Percentiles rank a stretch among this genome's conserved stretches.
phyloP scores from a whole-genome alignment of 768 basidiomycete genomes.

The Lentinula guzmanii region DNA sequence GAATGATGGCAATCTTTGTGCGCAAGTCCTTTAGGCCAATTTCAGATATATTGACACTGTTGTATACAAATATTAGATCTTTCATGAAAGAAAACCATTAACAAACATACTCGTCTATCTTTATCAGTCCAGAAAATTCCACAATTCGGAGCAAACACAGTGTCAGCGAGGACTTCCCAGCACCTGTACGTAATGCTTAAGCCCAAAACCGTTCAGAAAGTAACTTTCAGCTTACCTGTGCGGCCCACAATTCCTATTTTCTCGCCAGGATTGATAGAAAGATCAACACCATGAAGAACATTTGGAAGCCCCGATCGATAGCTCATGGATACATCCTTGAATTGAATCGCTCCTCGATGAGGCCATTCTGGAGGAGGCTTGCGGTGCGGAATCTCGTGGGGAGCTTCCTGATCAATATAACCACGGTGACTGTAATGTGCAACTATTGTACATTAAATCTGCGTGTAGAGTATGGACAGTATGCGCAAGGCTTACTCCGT shows the following conservation, averaged over 20 bases:
- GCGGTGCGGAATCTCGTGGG: conserved; percentile 49
- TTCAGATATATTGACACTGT: conserved; percentile 57
- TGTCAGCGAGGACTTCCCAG: conserved; percentile 59
- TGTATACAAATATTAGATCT: conserved; percentile 9
- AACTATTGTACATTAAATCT: conserved; percentile 24
- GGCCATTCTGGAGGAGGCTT: conserved; percentile 66
- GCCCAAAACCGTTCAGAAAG: not conserved
- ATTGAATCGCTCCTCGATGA: conserved; percentile 47
- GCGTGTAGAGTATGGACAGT: not conserved
- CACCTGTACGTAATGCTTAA: conserved; percentile 26
- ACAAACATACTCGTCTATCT: conserved; percentile 49
- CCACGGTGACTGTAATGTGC: conserved; percentile 48
- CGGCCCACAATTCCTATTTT: conserved; percentile 76
- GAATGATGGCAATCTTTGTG: conserved; percentile 56
- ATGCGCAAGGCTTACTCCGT: conserved; percentile 28
- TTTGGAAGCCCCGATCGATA: conserved; percentile 71
- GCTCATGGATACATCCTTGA: conserved; percentile 52
- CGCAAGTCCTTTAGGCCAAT: conserved; percentile 64
- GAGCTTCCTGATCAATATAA: conserved; percentile 56
- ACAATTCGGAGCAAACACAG: conserved; percentile 64
- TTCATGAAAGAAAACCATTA: not conserved
- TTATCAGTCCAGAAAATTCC: conserved; percentile 59
- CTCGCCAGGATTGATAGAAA: conserved; percentile 60
- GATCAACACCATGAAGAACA: conserved; percentile 58
- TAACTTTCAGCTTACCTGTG: conserved; percentile 9